Conservation (phyloP, 2,329 filamentous ascomycete genomes). For the Diaporthe velutina region DNA sequence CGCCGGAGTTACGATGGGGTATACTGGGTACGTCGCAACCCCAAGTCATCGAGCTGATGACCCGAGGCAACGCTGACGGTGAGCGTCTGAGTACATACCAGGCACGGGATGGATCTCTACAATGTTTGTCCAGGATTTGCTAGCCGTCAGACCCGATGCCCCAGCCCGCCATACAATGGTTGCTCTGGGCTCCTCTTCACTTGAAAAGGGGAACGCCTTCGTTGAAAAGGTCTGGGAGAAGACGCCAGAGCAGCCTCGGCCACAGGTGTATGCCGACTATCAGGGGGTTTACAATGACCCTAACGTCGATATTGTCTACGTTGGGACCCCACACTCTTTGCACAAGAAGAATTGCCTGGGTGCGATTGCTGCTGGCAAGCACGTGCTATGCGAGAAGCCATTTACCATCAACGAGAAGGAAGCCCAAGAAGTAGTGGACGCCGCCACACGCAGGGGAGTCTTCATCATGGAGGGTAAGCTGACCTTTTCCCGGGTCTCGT, state of each 20-base stretch:
- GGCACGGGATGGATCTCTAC: constrained; percentile 35
- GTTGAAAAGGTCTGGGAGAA: constrained; percentile 14
- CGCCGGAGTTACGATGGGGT: constrained; percentile 8
- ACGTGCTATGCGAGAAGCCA: constrained; percentile 54
- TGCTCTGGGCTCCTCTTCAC: constrained; percentile 33
- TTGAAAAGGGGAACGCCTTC: constrained; percentile 30
- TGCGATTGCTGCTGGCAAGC: constrained; percentile 51
- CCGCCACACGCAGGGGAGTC: constrained; percentile 48
- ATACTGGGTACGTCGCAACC: neutral
- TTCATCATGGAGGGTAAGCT: constrained; percentile 49
- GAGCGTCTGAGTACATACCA: neutral
- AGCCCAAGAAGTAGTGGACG: constrained; percentile 45
- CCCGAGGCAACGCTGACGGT: neutral
- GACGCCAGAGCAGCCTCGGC: constrained; percentile 2
- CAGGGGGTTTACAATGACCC: constrained; percentile 48
- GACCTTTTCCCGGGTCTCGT: neutral
- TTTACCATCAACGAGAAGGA: constrained; percentile 50
- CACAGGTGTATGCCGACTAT: constrained; percentile 47
- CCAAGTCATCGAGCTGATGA: neutral
- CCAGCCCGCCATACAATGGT: constrained; percentile 21
- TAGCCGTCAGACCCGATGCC: constrained; percentile 21
- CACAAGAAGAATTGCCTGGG: constrained; percentile 52
- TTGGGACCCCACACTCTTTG: constrained; percentile 52
- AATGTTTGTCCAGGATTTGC: constrained; percentile 27
- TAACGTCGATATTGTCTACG: constrained; percentile 52